Percentiles rank a stretch among this genome's conserved stretches.
phyloP scores from a whole-genome alignment of 164 flowering plant genomes.

The Hamamelis virginiana region DNA sequence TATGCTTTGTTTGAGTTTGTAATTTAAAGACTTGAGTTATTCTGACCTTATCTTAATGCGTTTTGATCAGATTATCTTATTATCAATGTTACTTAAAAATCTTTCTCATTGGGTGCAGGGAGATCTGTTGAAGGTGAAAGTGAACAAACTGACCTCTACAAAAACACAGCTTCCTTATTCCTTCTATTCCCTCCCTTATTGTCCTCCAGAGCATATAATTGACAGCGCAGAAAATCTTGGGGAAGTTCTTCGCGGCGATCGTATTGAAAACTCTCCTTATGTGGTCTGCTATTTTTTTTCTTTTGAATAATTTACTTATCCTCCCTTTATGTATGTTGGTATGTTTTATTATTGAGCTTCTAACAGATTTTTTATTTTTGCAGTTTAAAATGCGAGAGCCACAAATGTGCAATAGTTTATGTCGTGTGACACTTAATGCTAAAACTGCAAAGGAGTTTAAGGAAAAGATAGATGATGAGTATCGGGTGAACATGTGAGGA shows the following conservation, averaged over 20 bases:
- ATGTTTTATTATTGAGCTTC: conserved; percentile 6
- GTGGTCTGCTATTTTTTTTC: conserved; percentile 45
- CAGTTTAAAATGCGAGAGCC: conserved; percentile 93
- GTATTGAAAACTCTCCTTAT: conserved; percentile 88
- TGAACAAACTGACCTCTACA: conserved; percentile 84
- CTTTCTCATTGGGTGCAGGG: conserved; percentile 50
- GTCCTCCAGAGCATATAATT: conserved; percentile 55
- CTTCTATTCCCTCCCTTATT: conserved; percentile 83
- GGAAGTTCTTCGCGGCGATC: conserved; percentile 99
- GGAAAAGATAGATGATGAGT: conserved; percentile 90
- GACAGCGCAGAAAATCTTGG: conserved; percentile 98
- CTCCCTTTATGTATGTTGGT: neutral
- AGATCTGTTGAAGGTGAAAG: conserved; percentile 70
- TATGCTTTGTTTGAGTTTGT: too few species aligned
- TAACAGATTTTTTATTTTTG: conserved; percentile 25
- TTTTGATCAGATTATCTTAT: too few species aligned
- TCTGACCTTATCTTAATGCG: neutral
- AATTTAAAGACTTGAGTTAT: too few species aligned
- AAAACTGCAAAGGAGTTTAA: conserved; percentile 78
- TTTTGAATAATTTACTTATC: neutral
- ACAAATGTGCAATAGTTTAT: conserved; percentile 72
- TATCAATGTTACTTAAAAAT: too few species aligned
- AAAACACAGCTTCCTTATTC: conserved; percentile 93
- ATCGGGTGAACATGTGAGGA: conserved; percentile 85
- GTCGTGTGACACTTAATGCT: conserved; percentile 54